Percentiles rank a stretch among this genome's conserved stretches.
These are phyloP conservation scores for Zizania palustris DNA, from an alignment of 202 grass and related monocot species.

Conservation along the genomic window DNA sequence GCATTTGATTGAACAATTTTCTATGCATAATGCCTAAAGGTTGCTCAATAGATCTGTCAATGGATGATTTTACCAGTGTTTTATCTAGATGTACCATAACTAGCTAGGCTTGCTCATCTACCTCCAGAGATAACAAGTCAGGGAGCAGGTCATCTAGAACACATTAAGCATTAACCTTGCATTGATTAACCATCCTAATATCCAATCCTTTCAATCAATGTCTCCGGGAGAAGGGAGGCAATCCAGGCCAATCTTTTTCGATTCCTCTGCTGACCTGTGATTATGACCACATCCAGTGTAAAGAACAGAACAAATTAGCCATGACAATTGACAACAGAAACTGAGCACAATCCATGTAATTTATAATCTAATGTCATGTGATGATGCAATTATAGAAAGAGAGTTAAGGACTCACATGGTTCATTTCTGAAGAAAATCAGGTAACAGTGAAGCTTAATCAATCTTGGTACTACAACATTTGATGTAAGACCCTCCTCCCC, in stretches of 20 bases:
- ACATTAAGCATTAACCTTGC: conserved; percentile 38
- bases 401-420: background rate
- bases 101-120: background rate
- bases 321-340: conserved; percentile 6
- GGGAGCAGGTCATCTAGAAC: conserved; percentile 48
- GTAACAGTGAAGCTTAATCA: background rate
- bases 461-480: conserved; percentile 30
- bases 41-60: background rate
- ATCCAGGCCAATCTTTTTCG: conserved; percentile 30
- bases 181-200: conserved; percentile 39
- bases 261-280: conserved; percentile 21
- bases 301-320: conserved; percentile 19
- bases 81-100: background rate
- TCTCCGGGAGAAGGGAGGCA: background rate
- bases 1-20: conserved; percentile 27
- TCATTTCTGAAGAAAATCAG: background rate
- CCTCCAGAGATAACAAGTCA: background rate
- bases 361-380: background rate
- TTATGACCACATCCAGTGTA: conserved; percentile 8
- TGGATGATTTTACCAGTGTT: background rate
- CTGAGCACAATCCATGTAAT: background rate
- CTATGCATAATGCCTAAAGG: background rate
- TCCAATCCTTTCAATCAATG: conserved; percentile 20
- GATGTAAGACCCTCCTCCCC: conserved; percentile 7
- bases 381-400: conserved; percentile 9